Evolutionary conservation across 2,329 filamentous ascomycete species (phyloP).

Genomic region (Botrytis aclada): DNA sequence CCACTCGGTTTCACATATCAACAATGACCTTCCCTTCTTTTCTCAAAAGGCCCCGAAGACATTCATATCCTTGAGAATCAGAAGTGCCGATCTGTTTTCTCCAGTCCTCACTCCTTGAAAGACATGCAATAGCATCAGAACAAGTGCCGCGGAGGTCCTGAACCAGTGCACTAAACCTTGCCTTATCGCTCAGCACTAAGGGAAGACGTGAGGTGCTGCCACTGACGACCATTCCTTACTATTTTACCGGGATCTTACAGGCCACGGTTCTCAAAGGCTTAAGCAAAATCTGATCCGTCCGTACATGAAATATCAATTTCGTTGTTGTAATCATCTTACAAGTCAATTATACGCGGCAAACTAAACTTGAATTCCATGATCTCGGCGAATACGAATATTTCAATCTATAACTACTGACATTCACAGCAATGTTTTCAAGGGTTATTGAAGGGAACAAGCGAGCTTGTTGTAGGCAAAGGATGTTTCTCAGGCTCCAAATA

Average conservation of each 20-base stretch:
- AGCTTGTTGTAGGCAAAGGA: not conserved
- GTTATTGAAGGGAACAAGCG: not conserved
- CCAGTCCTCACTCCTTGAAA: not conserved
- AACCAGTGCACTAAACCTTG: not conserved
- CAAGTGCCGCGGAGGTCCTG: not conserved
- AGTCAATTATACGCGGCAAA: not conserved
- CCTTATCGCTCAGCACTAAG: not conserved
- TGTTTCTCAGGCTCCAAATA: not conserved
- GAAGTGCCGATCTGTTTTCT: not conserved
- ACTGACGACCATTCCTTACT: not conserved
- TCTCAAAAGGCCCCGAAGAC: not conserved
- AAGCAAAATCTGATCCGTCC: not conserved
- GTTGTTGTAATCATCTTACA: not conserved
- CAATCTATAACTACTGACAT: not conserved
- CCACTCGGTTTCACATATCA: not conserved
- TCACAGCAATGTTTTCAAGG: not conserved
- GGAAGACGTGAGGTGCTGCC: not conserved
- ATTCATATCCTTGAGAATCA: not conserved
- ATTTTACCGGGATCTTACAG: not conserved
- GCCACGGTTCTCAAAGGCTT: not conserved
- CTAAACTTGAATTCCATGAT: not conserved
- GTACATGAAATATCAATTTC: not conserved
- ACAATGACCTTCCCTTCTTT: not conserved
- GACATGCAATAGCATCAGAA: not conserved
- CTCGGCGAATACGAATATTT: not conserved